phyloP scores from a whole-genome alignment of 495 filamentous ascomycete genomes.

The Apodospora peruviana region DNA sequence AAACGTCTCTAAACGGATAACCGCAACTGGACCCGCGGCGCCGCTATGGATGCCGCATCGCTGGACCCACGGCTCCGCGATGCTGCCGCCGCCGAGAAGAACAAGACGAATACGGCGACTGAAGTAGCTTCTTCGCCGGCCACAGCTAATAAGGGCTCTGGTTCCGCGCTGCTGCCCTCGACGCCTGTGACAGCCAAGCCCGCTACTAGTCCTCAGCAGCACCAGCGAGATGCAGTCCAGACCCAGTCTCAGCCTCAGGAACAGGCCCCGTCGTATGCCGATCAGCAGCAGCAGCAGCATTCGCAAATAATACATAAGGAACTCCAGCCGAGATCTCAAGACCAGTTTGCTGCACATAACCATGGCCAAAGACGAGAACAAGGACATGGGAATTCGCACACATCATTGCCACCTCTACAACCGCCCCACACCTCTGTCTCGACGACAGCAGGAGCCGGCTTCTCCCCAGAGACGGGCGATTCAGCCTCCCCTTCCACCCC shows the following conservation, averaged over 20 bases:
- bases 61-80: conserved; percentile 19
- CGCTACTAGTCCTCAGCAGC: not conserved
- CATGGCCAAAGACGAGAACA: no score
- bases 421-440: no score
- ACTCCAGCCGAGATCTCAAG: not conserved
- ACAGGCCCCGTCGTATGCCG: not conserved
- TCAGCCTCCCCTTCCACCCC: not conserved
- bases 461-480: conserved; percentile 12
- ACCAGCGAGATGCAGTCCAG: not conserved
- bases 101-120: no score
- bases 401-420: no score
- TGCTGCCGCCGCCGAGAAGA: not conserved
- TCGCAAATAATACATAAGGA: not conserved
- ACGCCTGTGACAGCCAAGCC: not conserved
- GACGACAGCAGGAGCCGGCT: not conserved
- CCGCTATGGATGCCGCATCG: conserved; percentile 11
- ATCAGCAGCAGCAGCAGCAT: conserved; percentile 7
- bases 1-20: not conserved
- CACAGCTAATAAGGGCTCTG: no score
- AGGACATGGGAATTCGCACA: no score
- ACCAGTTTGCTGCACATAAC: no score
- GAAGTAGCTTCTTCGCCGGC: no score
- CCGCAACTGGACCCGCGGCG: not conserved
- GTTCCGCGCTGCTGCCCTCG: not conserved
- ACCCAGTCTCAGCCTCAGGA: not conserved